Evolutionary conservation across 2,329 filamentous ascomycete species (phyloP).

Genomic region (Bipolaris oryzae): DNA sequence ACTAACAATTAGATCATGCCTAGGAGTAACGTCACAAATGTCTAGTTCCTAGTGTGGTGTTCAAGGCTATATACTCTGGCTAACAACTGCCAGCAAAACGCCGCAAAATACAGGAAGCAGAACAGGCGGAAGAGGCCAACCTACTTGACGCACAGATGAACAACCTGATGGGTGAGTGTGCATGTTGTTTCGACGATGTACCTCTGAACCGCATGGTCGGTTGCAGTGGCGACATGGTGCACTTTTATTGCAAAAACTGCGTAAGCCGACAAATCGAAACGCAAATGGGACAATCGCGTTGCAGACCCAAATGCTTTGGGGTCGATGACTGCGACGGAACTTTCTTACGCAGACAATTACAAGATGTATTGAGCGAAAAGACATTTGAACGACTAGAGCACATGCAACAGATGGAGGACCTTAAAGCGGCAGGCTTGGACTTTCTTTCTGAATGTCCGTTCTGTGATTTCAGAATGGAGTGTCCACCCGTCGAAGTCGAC

Average conservation of each 20-base stretch:
- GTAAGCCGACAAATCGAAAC: constrained; percentile 68
- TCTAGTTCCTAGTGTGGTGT: background rate
- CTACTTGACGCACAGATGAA: constrained; percentile 30
- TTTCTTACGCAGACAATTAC: constrained; percentile 64
- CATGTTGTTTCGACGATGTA: constrained; percentile 73
- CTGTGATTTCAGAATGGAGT: constrained; percentile 79
- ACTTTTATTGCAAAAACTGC: constrained; percentile 75
- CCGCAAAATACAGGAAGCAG: constrained; percentile 28
- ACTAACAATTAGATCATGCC: background rate
- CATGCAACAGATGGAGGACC: constrained; percentile 71
- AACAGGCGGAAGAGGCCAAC: constrained; percentile 46
- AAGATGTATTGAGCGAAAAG: constrained; percentile 63
- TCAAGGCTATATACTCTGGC: background rate
- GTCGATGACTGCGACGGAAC: constrained; percentile 61
- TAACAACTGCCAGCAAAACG: constrained; percentile 32
- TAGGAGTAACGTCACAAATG: background rate
- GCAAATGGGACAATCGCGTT: constrained; percentile 71
- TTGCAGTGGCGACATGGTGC: constrained; percentile 64
- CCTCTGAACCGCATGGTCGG: constrained; percentile 71
- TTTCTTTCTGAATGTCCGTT: constrained; percentile 79
- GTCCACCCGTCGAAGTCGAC: constrained; percentile 68
- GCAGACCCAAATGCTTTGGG: constrained; percentile 73
- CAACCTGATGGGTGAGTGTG: constrained; percentile 66
- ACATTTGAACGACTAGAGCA: constrained; percentile 68
- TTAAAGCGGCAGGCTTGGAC: constrained; percentile 73